Evolutionary conservation across 2,329 filamentous ascomycete genomes (phyloP), one percentile per base, ranked within the genome.

Genomic region (Diaporthe sp.): DNA sequence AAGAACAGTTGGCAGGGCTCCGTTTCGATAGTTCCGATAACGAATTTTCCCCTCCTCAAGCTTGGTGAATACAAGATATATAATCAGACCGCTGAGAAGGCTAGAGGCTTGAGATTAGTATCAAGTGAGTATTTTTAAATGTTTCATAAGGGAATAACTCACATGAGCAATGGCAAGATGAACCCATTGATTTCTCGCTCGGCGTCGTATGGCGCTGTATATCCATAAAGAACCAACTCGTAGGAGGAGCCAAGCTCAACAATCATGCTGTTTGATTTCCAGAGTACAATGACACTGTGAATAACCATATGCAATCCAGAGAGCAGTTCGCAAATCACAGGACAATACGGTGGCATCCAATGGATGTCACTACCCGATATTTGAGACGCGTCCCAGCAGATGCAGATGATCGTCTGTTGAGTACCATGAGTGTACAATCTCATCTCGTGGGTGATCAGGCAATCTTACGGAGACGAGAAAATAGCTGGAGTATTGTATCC

Each of bases 401-500:
- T 4, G 13, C 31, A 12, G 5, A n/a, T 1, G 34, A 8, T 17
- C 3, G 57, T 59, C 57, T 39, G 22, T 39, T 59, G 2, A 59
- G 19, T 5, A 39, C 1, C 3, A n/a, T 59, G 4, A 59, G 57
- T 4, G 7, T n/a, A 6, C 9, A 9, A 6, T 2, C 17, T 19
- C 34, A 59, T 7, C 15, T 39, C 10, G 1, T 5, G 2, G 9
- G 3, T 34, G 1, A 2, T n/a, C 0, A 12, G 10, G 34, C 15
- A 39, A n/a, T 1, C 57, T 59, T 25, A 59, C 57, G 1, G 57
- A 59, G 17, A 59, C 9, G 1, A 59, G 31, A 25, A 25, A 25
- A 25, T 25, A 25, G 25, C 25, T 25, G 25, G 25, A 25, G 25
- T 25, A 25, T 25, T 25, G 25, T 25, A 25, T 25, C 25, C 25